Conservation (phyloP, 805 yeast species). For the Candida caryicola region DNA sequence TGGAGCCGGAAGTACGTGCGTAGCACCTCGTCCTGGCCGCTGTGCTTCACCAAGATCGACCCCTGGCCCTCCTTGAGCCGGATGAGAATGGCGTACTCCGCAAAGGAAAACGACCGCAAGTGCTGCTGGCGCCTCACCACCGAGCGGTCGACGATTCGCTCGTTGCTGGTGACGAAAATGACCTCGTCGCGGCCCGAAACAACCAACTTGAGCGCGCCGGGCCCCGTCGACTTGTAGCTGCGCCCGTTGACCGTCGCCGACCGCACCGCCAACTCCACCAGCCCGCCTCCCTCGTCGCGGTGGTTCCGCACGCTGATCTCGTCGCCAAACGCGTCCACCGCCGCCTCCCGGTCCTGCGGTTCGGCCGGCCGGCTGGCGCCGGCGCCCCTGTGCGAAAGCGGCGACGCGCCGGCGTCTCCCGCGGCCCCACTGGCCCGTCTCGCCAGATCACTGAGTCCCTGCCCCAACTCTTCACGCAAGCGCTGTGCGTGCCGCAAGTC, state of each 20-base stretch:
- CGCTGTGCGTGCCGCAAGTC: conserved; percentile 3
- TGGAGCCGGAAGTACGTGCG: conserved; percentile 7
- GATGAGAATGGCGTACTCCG: conserved; percentile 7
- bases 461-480: conserved; percentile 1
- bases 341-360: too few relatives aligned
- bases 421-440: not conserved
- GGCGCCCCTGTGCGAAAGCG: not conserved
- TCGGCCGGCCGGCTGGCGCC: not conserved
- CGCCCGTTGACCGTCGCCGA: conserved; percentile 3
- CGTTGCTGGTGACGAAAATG: conserved; percentile 6
- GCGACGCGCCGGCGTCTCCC: not conserved
- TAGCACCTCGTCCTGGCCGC: conserved; percentile 6
- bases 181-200: conserved; percentile 3
- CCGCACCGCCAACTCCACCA: not conserved
- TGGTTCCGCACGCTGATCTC: not conserved
- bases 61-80: conserved; percentile 6
- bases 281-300: not conserved
- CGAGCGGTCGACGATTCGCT: conserved; percentile 3
- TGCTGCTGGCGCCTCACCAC: conserved; percentile 5
- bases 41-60: conserved; percentile 6
- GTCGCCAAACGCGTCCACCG: not conserved
- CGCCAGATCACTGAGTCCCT: not conserved
- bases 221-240: not conserved
- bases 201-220: not conserved
- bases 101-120: conserved; percentile 5